phyloP scores from a whole-genome alignment of 2,329 filamentous ascomycete species.

The Aquanectria penicillioides region DNA sequence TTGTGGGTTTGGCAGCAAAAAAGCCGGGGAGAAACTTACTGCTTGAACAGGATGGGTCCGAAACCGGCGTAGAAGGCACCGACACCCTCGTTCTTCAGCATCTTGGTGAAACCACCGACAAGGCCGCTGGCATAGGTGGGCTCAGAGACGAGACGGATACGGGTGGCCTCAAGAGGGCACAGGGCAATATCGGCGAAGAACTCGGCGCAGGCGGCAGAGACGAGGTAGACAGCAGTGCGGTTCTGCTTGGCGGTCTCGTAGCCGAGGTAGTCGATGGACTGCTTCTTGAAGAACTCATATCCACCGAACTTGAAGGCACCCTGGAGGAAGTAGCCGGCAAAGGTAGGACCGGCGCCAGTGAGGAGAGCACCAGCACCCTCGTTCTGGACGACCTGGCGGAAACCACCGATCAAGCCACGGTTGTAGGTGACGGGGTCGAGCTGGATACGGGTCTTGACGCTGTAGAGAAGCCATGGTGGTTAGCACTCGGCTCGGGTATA shows the following conservation, averaged over 20 bases:
- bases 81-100: slow-evolving; percentile 82
- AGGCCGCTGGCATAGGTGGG: slow-evolving; percentile 86
- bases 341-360: slow-evolving; percentile 86
- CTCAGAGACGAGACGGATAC: slow-evolving; percentile 91
- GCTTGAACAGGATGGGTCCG: slow-evolving; percentile 80
- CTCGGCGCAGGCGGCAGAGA: slow-evolving; percentile 71
- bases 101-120: slow-evolving; percentile 83
- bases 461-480: slow-evolving; percentile 50
- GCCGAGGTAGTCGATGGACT: slow-evolving; percentile 83
- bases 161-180: slow-evolving; percentile 91
- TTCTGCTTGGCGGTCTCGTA: slow-evolving; percentile 81
- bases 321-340: slow-evolving; percentile 93
- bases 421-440: slow-evolving; percentile 92
- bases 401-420: slow-evolving; percentile 85
- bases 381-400: slow-evolving; percentile 84
- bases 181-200: slow-evolving; percentile 83
- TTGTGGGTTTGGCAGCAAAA: not conserved
- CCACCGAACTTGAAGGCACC: slow-evolving; percentile 94
- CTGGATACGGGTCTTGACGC: slow-evolving; percentile 96
- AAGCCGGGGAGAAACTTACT: slow-evolving; percentile 44
- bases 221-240: slow-evolving; percentile 84
- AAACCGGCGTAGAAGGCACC: slow-evolving; percentile 93
- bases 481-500: slow-evolving; percentile 20
- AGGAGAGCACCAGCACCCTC: slow-evolving; percentile 88
- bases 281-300: slow-evolving; percentile 97